Evolutionary conservation across 768 basidiomycete species (phyloP), one percentile per base, ranked within the genome.

Genomic region (Ramaria rubella): DNA sequence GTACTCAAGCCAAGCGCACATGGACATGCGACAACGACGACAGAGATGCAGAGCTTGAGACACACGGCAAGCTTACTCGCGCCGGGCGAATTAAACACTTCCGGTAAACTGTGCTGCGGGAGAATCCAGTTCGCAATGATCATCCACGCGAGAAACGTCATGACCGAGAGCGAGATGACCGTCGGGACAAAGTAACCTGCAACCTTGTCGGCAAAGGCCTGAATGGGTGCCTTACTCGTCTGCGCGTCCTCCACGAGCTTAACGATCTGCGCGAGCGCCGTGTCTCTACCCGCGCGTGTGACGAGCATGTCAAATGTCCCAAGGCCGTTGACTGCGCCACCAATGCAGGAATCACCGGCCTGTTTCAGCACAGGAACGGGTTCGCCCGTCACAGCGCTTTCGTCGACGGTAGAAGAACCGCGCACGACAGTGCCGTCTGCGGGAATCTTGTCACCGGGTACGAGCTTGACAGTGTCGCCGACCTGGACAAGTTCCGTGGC

Each of bases 291-390:
- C 4, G 96, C 94, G 12, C 94, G 87, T 1, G 90, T 94, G 64
- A 99, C 93, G 30, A 86, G 71, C 87, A 99, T 94, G 68, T 98
- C 92, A 69, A 98, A 90, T 1, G 94, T 92, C n/a, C 96, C 96
- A 8, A 94, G 77, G 4, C 94, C 92, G 64, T 99, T 99, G 68
- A 99, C 84, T 0, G 96, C 98, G 0, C 96, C 96, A 5, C 96
- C 96, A 60, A 98, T 98, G 44, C 98, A 93, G 38, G 72, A 66
- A 64, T 94, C 90, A 4, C 93, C 93, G 6, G 79, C 67, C 59
- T 86, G 83, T 71, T 99, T 99, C 52, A 86, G 73, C 8, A 90
- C 83, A 4, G 95, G 91, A 1, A 95, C 70, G 12, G 93, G 89
- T 70, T 99, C 96, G 26, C 96, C 96, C 0, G 96, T 96, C 60